Evolutionary conservation across 1,139 yeast genomes (phyloP), one percentile per base, ranked within the genome.

Genomic region (Yamadazyma buinensis): DNA sequence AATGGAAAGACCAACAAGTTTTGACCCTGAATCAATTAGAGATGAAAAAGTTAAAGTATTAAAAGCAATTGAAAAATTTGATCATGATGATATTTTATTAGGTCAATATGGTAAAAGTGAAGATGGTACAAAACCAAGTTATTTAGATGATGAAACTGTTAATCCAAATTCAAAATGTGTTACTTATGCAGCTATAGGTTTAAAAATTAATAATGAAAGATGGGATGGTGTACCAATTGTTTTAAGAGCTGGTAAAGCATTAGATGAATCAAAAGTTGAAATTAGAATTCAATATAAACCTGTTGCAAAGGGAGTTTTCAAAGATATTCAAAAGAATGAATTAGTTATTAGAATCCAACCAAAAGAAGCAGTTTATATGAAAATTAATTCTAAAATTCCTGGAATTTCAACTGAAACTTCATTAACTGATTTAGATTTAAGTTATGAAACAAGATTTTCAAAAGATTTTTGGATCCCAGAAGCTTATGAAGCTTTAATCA

Each of bases 171-270:
- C 96, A 36, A 84, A 84, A 57, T 85, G 95, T 55, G 88, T 87
- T 36, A 92, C 99, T 3, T 92, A 77, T 61, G 97, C 97, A 13
- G 97, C 97, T 5, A 57, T 92, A 44, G 77, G 82, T 15, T 57
- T 90, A 46, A 68, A 78, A 44, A 85, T 92, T 56, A 71, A 80
- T 52, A 94, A 88, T 60, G 97, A 90, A 61, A 80, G 97, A 59
- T 92, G 99, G 99, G 92, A 84, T 46, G 97, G 97, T 51, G 97
- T 92, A 32, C 99, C 99, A 37, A 80, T 92, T 55, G 84, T 92
- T 35, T 70, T 92, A 70, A 79, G 95, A 64, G 98, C 97, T 15
- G 99, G 99, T 54, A 92, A 92, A 67, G 97, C 97, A 12, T 70
- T 90, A 40, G 86, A 88, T 55, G 92, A 84, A 54, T 83, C 88